These are phyloP conservation scores for Saturnispora bothae DNA, from an alignment of 805 yeast genomes.

Conservation along the genomic window DNA sequence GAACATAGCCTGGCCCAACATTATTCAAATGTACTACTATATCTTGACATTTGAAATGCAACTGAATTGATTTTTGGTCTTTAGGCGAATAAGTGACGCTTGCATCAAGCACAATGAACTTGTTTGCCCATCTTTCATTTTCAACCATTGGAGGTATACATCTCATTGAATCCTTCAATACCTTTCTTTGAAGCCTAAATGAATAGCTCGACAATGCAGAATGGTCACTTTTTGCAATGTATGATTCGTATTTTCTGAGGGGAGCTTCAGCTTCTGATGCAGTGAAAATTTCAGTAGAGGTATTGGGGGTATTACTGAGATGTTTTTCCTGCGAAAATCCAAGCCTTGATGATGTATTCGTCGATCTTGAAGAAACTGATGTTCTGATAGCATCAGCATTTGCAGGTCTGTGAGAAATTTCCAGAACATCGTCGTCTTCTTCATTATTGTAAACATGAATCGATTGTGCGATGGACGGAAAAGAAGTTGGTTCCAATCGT, in stretches of 20 bases:
- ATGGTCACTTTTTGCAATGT: constrained; percentile 6
- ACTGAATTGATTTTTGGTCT: constrained; percentile 2
- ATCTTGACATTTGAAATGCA: constrained; percentile 8
- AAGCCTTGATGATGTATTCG: constrained; percentile 3
- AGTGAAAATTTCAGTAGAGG: constrained; percentile 4
- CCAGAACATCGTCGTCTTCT: not conserved
- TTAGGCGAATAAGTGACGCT: constrained; percentile 10
- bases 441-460: constrained; percentile 1
- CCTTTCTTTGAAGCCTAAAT: constrained; percentile 19
- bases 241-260: constrained; percentile 8
- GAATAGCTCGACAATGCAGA: constrained; percentile 5
- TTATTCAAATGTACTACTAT: constrained; percentile 10
- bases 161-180: constrained; percentile 25
- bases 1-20: constrained; percentile 10
- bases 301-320: constrained; percentile 4
- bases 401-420: not conserved
- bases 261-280: not conserved
- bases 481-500: too few relatives aligned
- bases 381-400: not conserved
- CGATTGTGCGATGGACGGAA: not conserved
- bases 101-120: constrained; percentile 21
- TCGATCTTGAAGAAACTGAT: constrained; percentile 6
- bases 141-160: constrained; percentile 26
- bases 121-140: constrained; percentile 28
- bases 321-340: not conserved